Evolutionary conservation across 768 basidiomycete species (phyloP).

Genomic region (Collybia nuda): DNA sequence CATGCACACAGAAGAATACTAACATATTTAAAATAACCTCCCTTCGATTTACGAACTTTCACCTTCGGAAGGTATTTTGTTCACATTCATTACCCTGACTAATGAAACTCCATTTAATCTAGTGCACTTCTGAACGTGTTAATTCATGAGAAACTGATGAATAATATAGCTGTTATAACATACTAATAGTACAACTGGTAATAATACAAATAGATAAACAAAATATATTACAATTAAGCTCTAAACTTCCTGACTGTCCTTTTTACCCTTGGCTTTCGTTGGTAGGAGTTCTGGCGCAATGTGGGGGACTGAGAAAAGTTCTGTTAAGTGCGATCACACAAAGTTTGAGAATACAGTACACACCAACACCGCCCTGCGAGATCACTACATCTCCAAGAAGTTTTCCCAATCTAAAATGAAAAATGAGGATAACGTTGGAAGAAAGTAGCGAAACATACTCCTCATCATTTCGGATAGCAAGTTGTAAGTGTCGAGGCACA

Average conservation of each 20-base stretch:
- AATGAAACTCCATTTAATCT: too few relatives aligned
- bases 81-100: too few relatives aligned
- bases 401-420: conserved; percentile 54
- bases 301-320: conserved; percentile 25
- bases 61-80: too few relatives aligned
- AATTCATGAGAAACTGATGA: too few relatives aligned
- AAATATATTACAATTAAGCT: background rate
- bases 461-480: conserved; percentile 91
- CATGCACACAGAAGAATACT: too few relatives aligned
- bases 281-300: conserved; percentile 40
- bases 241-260: conserved; percentile 23
- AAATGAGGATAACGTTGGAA: background rate
- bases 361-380: conserved; percentile 79
- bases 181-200: conserved; percentile 17
- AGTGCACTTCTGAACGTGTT: too few relatives aligned
- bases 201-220: conserved; percentile 9
- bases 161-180: conserved; percentile 1
- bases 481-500: conserved; percentile 88
- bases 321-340: background rate
- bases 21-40: too few relatives aligned
- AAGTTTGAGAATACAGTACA: conserved; percentile 9
- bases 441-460: conserved; percentile 42
- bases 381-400: conserved; percentile 82
- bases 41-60: too few relatives aligned
- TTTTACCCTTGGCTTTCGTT: conserved; percentile 35